phyloP scores from a whole-genome alignment of 2,329 filamentous ascomycete species.

The Coniochaeta ligniaria region DNA sequence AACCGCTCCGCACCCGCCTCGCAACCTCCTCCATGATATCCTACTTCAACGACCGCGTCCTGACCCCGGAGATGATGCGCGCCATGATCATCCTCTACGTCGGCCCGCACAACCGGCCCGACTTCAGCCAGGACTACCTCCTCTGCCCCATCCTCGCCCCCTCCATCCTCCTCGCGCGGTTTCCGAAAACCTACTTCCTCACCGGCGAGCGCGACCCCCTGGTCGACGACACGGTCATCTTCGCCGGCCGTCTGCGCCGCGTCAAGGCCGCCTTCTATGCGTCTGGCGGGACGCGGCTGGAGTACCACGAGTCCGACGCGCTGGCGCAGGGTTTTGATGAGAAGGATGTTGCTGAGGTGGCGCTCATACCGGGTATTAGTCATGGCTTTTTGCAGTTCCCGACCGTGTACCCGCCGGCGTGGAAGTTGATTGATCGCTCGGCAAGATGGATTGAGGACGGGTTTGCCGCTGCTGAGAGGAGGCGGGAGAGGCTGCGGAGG shows the following conservation, averaged over 20 bases:
- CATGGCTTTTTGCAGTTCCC: constrained; percentile 95
- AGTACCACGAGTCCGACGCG: constrained; percentile 36
- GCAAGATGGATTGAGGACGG: constrained; percentile 76
- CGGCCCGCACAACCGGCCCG: constrained; percentile 84
- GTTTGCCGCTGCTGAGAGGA: constrained; percentile 49
- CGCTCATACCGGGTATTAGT: constrained; percentile 78
- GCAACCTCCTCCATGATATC: constrained; percentile 97
- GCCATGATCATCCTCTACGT: constrained; percentile 99
- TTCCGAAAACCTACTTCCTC: constrained; percentile 89
- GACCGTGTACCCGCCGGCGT: constrained; percentile 78
- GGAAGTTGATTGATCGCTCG: constrained; percentile 76
- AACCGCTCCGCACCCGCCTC: constrained; percentile 71
- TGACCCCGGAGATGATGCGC: constrained; percentile 97
- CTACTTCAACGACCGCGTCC: constrained; percentile 91
- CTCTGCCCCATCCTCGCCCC: constrained; percentile 87
- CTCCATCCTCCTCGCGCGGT: constrained; percentile 72
- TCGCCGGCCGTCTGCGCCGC: constrained; percentile 79
- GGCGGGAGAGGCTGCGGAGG: constrained; percentile 24
- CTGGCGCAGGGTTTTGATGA: constrained; percentile 55
- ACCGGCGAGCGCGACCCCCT: constrained; percentile 93
- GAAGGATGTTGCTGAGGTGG: constrained; percentile 71
- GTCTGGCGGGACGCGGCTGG: constrained; percentile 44
- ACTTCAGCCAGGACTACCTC: constrained; percentile 86
- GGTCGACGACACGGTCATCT: constrained; percentile 95
- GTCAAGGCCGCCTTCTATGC: constrained; percentile 56